Evolutionary conservation across 2,329 filamentous ascomycete genomes (phyloP).

Genomic region (Sodiomyces alkalinus): DNA sequence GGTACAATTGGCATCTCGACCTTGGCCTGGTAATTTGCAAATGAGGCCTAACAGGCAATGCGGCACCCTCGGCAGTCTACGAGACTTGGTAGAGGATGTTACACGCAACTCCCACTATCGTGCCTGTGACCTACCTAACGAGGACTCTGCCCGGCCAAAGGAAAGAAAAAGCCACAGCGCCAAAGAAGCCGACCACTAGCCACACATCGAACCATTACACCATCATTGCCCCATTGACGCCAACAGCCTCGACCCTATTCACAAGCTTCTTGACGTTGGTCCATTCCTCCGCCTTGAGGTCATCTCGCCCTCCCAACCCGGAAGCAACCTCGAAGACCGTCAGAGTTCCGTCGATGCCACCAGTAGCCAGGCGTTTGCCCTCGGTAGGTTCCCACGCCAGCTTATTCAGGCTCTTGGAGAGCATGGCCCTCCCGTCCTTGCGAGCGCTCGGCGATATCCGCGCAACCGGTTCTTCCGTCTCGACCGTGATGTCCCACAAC

Average conservation of each 20-base stretch:
- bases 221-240: conserved; percentile 30
- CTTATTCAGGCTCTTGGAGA: conserved; percentile 84
- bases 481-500: conserved; percentile 86
- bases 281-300: conserved; percentile 80
- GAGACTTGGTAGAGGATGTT: no score
- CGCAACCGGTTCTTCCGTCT: conserved; percentile 82
- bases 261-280: conserved; percentile 81
- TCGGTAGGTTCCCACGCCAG: conserved; percentile 86
- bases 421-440: conserved; percentile 49
- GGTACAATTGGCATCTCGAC: no score
- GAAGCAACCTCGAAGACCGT: conserved; percentile 86
- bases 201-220: conserved; percentile 12
- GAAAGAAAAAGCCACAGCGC: no score
- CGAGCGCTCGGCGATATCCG: conserved; percentile 57
- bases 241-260: conserved; percentile 53
- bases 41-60: no score
- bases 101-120: no score
- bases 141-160: no score
- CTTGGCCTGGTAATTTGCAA: no score
- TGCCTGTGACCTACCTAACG: no score
- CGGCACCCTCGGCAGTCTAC: no score
- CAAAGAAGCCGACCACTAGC: no score
- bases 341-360: conserved; percentile 79
- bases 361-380: conserved; percentile 74
- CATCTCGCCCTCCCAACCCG: conserved; percentile 72